Evolutionary conservation across 305 asterid species (phyloP).

Genomic region (Solanum hybrid): DNA sequence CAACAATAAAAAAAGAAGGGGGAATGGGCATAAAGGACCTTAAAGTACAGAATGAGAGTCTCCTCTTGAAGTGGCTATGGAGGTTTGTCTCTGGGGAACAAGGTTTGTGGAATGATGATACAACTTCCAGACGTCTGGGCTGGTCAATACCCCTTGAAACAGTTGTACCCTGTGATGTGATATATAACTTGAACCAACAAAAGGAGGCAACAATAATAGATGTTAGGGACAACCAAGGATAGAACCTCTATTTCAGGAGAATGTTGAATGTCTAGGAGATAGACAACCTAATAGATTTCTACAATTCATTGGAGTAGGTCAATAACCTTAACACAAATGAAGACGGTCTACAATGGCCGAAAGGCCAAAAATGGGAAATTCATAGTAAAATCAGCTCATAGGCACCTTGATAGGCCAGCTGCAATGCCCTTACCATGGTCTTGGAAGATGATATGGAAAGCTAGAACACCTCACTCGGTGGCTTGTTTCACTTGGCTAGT

Average conservation of each 20-base stretch:
- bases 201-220: not conserved
- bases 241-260: not conserved
- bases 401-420: not conserved
- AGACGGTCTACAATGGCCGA: not conserved
- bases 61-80: not conserved
- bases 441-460: not conserved
- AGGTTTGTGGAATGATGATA: not conserved
- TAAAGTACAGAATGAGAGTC: not conserved
- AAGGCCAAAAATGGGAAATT: not conserved
- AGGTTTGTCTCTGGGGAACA: not conserved
- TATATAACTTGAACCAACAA: not conserved
- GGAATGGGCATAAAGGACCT: not conserved
- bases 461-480: not conserved
- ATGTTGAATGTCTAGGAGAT: not conserved
- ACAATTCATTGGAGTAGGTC: not conserved
- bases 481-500: not conserved
- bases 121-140: not conserved
- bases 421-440: not conserved
- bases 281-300: not conserved
- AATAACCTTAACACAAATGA: not conserved
- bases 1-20: not conserved
- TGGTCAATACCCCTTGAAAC: not conserved
- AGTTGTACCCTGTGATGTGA: not conserved
- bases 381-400: not conserved
- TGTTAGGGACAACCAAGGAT: not conserved